Evolutionary conservation across 306 rosid genomes (phyloP).

Genomic region (Abrus precatorius): DNA sequence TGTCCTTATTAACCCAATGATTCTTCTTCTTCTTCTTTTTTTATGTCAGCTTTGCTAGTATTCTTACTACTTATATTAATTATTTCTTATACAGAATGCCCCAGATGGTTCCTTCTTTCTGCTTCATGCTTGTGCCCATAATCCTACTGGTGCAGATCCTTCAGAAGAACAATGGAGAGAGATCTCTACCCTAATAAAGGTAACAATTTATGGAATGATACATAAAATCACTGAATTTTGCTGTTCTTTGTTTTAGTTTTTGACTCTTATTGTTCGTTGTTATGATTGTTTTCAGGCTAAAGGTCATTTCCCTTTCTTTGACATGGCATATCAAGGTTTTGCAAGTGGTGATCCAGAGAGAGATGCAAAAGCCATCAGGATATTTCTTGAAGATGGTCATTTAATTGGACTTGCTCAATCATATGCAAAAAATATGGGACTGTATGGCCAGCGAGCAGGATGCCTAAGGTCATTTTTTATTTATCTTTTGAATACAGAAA

Average conservation of each 20-base stretch:
- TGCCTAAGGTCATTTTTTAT: slow-evolving; percentile 81
- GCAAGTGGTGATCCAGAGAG: slow-evolving; percentile 95
- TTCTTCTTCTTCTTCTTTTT: too few species aligned
- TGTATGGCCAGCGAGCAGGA: slow-evolving; percentile 96
- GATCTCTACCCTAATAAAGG: slow-evolving; percentile 84
- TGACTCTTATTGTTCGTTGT: slow-evolving; percentile 26
- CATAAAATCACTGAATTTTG: slow-evolving; percentile 24
- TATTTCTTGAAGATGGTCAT: slow-evolving; percentile 96
- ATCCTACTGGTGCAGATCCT: slow-evolving; percentile 99
- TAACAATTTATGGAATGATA: slow-evolving; percentile 41
- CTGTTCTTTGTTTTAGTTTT: slow-evolving; percentile 2
- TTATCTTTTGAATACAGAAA: slow-evolving; percentile 29
- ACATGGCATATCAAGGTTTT: slow-evolving; percentile 99
- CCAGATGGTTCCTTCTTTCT: slow-evolving; percentile 93
- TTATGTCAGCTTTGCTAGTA: slow-evolving; percentile 37
- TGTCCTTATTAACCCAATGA: too few species aligned
- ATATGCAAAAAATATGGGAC: slow-evolving; percentile 98
- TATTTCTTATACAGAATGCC: slow-evolving; percentile 72
- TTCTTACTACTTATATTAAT: slow-evolving; percentile 33
- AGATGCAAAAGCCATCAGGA: slow-evolving; percentile 86
- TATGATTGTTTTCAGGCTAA: slow-evolving; percentile 69
- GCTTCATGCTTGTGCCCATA: slow-evolving; percentile 99
- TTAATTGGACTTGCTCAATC: slow-evolving; percentile 88
- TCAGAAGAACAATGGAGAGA: slow-evolving; percentile 95
- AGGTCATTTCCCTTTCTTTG: slow-evolving; percentile 93